Evolutionary conservation across 768 basidiomycete species (phyloP).

Genomic region (Crepidotus variabilis): DNA sequence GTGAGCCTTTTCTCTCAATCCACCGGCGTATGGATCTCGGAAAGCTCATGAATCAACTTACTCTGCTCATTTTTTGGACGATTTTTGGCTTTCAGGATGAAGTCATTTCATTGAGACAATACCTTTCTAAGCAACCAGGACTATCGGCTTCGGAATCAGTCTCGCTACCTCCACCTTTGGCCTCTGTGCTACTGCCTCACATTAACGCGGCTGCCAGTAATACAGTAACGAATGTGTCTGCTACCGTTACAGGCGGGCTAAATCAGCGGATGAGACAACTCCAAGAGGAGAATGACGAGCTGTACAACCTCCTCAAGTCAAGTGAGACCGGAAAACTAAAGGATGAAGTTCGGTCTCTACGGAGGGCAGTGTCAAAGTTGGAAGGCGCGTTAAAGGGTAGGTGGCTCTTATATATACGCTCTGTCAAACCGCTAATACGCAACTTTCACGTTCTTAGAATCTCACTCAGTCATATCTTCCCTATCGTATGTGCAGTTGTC

Average conservation of each 20-base stretch:
- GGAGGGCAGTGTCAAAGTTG: constrained; percentile 62
- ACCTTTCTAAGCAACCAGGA: constrained; percentile 56
- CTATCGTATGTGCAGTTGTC: constrained; percentile 58
- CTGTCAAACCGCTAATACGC: constrained; percentile 9
- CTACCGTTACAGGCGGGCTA: constrained; percentile 68
- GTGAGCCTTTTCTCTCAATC: constrained; percentile 40
- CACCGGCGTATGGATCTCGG: background rate
- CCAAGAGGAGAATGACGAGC: constrained; percentile 86
- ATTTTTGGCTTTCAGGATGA: constrained; percentile 53
- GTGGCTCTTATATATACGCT: constrained; percentile 11
- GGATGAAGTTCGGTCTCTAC: constrained; percentile 72
- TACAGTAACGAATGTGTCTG: constrained; percentile 31
- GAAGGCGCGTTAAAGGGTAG: constrained; percentile 77
- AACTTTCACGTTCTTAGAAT: constrained; percentile 45
- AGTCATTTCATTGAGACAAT: constrained; percentile 62
- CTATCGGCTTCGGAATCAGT: constrained; percentile 59
- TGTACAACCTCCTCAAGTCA: constrained; percentile 70
- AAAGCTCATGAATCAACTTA: background rate
- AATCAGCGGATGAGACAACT: constrained; percentile 68
- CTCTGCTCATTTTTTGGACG: background rate
- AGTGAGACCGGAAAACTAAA: constrained; percentile 80
- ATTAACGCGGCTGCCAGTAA: constrained; percentile 40
- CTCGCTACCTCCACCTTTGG: constrained; percentile 66
- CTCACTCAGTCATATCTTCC: constrained; percentile 65
- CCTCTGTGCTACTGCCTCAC: constrained; percentile 68